Conservation (phyloP, 805 yeast genomes). For the Metschnikowia aberdeeniae region DNA sequence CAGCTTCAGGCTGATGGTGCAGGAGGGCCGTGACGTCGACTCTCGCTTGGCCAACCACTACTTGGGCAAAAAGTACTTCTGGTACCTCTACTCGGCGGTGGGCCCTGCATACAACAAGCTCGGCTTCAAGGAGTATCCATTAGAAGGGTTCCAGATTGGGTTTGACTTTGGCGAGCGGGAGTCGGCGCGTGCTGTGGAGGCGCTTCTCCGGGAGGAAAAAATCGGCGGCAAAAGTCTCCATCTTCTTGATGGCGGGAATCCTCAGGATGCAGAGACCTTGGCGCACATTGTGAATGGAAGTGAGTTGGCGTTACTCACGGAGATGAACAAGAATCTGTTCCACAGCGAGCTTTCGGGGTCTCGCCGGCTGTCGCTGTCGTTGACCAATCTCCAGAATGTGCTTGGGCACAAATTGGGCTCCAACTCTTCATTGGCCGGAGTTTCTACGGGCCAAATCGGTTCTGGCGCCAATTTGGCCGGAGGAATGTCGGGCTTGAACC, state of each 20-base stretch:
- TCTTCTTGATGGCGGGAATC: constrained; percentile 21
- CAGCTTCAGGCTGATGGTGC: constrained; percentile 32
- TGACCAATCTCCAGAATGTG: constrained; percentile 22
- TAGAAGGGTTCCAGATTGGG: constrained; percentile 34
- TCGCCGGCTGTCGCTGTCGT: constrained; percentile 30
- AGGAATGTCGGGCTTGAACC: not conserved
- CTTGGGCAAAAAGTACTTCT: constrained; percentile 33
- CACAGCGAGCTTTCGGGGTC: constrained; percentile 32
- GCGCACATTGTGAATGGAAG: constrained; percentile 28
- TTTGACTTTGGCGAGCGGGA: constrained; percentile 14
- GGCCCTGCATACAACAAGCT: constrained; percentile 62
- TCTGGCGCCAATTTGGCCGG: not conserved
- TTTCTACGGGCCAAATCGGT: constrained; percentile 14
- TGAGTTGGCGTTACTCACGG: constrained; percentile 35
- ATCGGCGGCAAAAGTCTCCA: constrained; percentile 28
- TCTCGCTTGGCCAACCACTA: constrained; percentile 28
- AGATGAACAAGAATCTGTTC: constrained; percentile 30
- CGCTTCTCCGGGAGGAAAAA: constrained; percentile 16
- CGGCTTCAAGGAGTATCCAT: constrained; percentile 47
- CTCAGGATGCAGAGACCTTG: constrained; percentile 28
- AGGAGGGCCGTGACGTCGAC: constrained; percentile 26
- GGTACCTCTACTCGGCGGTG: constrained; percentile 66
- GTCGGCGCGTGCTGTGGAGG: constrained; percentile 20
- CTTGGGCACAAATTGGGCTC: constrained; percentile 5
- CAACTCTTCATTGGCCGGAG: constrained; percentile 19